Conservation (phyloP, 2,329 filamentous ascomycete species). For the Aspergillus aculeatinus region DNA sequence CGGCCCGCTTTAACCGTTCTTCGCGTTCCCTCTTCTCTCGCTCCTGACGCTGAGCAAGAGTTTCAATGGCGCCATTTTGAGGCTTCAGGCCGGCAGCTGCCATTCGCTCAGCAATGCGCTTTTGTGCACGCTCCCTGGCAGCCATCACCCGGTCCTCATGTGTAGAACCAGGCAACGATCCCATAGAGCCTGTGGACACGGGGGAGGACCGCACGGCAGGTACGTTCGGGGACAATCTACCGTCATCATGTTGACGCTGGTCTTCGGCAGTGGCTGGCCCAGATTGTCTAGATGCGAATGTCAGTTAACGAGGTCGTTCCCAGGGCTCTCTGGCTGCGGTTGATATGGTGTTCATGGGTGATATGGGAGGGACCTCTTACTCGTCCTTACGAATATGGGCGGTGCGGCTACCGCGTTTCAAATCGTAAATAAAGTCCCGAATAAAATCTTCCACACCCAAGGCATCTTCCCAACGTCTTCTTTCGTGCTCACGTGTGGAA, state of each 20-base stretch:
- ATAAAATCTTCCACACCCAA: conserved; percentile 95
- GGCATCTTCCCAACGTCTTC: conserved; percentile 90
- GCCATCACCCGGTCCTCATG: conserved; percentile 92
- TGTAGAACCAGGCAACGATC: conserved; percentile 82
- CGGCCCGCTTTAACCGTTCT: conserved; percentile 81
- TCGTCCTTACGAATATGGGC: conserved; percentile 67
- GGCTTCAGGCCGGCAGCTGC: conserved; percentile 90
- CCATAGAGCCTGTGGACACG: conserved; percentile 56
- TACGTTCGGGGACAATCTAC: conserved; percentile 46
- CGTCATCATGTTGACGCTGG: conserved; percentile 55
- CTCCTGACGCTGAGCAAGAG: conserved; percentile 77
- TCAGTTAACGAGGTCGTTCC: conserved; percentile 14
- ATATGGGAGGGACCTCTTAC: conserved; percentile 33
- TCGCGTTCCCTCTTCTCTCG: conserved; percentile 85
- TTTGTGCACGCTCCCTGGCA: conserved; percentile 95
- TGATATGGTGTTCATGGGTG: neutral
- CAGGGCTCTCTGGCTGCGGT: neutral
- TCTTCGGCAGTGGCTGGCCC: conserved; percentile 50
- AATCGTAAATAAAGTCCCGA: conserved; percentile 95
- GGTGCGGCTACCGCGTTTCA: conserved; percentile 81
- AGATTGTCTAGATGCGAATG: conserved; percentile 46
- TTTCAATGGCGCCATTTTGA: conserved; percentile 75
- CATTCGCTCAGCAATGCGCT: conserved; percentile 93
- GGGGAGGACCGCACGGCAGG: conserved; percentile 41
- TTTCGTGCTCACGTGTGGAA: conserved; percentile 81